Evolutionary conservation across 805 yeast species (phyloP).

Genomic region (Starmera amethionina): DNA sequence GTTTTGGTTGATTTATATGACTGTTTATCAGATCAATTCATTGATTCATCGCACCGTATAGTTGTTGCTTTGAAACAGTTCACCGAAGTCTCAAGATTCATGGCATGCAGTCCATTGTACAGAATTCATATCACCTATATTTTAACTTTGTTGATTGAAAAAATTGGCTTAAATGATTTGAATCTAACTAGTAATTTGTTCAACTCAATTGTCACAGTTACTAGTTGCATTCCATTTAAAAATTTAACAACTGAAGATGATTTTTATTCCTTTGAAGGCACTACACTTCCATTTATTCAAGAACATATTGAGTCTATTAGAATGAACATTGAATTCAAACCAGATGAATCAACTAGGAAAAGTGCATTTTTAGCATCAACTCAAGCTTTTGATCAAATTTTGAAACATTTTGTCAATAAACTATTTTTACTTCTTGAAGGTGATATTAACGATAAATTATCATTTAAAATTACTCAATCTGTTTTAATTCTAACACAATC

Average conservation of each 20-base stretch:
- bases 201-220: slow-evolving; percentile 57
- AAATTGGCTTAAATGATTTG: slow-evolving; percentile 84
- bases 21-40: slow-evolving; percentile 50
- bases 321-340: slow-evolving; percentile 22
- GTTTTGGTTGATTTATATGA: slow-evolving; percentile 68
- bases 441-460: slow-evolving; percentile 26
- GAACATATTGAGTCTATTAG: slow-evolving; percentile 49
- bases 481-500: slow-evolving; percentile 47
- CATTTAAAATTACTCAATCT: slow-evolving; percentile 31
- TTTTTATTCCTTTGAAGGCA: slow-evolving; percentile 27
- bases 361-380: slow-evolving; percentile 66
- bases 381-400: slow-evolving; percentile 52
- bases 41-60: slow-evolving; percentile 73
- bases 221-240: slow-evolving; percentile 62
- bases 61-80: slow-evolving; percentile 61
- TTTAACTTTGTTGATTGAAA: slow-evolving; percentile 60
- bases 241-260: slow-evolving; percentile 38
- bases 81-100: slow-evolving; percentile 53
- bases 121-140: slow-evolving; percentile 75
- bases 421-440: slow-evolving; percentile 55
- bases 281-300: slow-evolving; percentile 47
- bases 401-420: slow-evolving; percentile 45
- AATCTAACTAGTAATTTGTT: slow-evolving; percentile 60
- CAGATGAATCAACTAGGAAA: slow-evolving; percentile 36
- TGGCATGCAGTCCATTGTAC: slow-evolving; percentile 52